Evolutionary conservation across 1,139 yeast genomes (phyloP).

Genomic region (Eremothecium sinecaudum): DNA sequence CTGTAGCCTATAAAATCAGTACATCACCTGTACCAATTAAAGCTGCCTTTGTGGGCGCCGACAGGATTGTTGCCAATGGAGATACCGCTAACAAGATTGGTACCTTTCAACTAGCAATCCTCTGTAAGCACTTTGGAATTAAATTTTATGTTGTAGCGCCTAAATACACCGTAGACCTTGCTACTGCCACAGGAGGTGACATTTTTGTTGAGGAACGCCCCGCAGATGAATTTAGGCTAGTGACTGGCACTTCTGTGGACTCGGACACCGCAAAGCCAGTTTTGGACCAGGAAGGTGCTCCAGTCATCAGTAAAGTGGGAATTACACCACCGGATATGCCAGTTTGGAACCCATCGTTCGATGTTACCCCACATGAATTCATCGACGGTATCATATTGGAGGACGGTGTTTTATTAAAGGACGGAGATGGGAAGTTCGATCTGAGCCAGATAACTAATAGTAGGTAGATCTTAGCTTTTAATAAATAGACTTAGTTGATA

Average conservation of each 20-base stretch:
- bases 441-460: no score
- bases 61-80: slow-evolving; percentile 82
- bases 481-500: no score
- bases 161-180: slow-evolving; percentile 72
- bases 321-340: slow-evolving; percentile 77
- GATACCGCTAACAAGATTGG: slow-evolving; percentile 97
- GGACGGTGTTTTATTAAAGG: slow-evolving; percentile 44
- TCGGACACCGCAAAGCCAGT: slow-evolving; percentile 28
- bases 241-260: slow-evolving; percentile 55
- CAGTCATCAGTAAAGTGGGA: slow-evolving; percentile 52
- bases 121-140: slow-evolving; percentile 46
- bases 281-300: slow-evolving; percentile 29
- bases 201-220: slow-evolving; percentile 88
- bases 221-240: slow-evolving; percentile 61
- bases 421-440: slow-evolving; percentile 38
- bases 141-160: slow-evolving; percentile 94
- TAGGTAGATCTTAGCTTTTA: no score
- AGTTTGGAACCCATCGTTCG: slow-evolving; percentile 97
- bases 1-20: slow-evolving; percentile 69
- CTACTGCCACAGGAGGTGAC: slow-evolving; percentile 56
- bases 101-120: slow-evolving; percentile 78
- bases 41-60: slow-evolving; percentile 96
- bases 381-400: slow-evolving; percentile 91
- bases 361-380: slow-evolving; percentile 73
- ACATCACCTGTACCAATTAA: slow-evolving; percentile 47